Base-by-base conservation (phyloP, 129 eudicot species). In the Erigeron canadensis region DNA sequence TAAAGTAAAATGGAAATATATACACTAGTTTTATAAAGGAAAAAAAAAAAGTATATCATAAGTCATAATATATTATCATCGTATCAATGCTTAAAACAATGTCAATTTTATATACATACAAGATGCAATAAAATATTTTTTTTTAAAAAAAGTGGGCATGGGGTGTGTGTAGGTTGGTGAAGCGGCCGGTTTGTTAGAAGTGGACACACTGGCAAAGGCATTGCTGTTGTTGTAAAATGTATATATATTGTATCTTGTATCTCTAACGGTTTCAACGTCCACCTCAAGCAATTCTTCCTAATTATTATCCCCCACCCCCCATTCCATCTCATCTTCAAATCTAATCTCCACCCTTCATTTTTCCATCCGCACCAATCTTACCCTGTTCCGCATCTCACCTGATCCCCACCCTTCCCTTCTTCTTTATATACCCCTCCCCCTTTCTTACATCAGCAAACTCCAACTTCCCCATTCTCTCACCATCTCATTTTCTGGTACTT, bases 191-290 rank as follows among this genome's bases (percentile, higher is more conserved):
- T 80, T 80, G 84, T 80, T 75, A 80, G 84, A 75, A 80, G 80
- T 80, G 84, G 81, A 78, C 67, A 72, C 81, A 53, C 81, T 78
- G 81, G 81, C 81, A 78, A n/a, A n/a, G n/a, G n/a, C n/a, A n/a
- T n/a, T n/a, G n/a, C 75, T 80, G 79, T 68, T 80, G 84, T 75
- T 75, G 79, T 63, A 67, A 53, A 13, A 21, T 48, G 12, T 48
- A 15, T 34, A 47, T 22, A 63, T 70, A 51, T 63, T 67, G 68
- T 80, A 28, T 28, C 34, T 28, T 28, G 84, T 75, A 74, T 75
- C 72, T 75, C 76, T 80, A 80, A 80, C 84, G 84, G 84, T 80
- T 74, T 80, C 84, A 80, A 80, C 84, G 79, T 80, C 80, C 80
- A 43, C 72, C 80, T 75, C 84, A 80, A 80, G 80, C 84, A 80